These are phyloP conservation scores for Sequoia sempervirens DNA, from an alignment of 75 land plant genomes.

Conservation along the genomic window DNA sequence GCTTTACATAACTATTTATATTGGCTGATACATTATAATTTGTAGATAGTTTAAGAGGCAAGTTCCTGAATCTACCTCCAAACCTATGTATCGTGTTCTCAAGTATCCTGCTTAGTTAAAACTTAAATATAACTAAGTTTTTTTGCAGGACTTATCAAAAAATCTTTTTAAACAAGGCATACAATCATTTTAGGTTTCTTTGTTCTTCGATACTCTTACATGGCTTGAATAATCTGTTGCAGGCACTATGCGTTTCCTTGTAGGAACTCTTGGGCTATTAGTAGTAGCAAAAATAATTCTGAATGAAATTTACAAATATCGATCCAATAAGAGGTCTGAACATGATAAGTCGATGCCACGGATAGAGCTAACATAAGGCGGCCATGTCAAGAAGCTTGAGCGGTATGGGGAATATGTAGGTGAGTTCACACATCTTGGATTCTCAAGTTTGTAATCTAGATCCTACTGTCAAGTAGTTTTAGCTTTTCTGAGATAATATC, in stretches of 20 bases:
- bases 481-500: not conserved
- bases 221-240: not conserved
- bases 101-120: not conserved
- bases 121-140: not conserved
- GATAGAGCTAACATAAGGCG: not conserved
- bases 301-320: not conserved
- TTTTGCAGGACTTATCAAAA: not conserved
- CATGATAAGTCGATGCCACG: not conserved
- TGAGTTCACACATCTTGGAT: not conserved
- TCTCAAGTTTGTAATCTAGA: not conserved
- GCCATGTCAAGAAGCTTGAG: slow-evolving; percentile 3
- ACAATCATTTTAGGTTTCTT: not conserved
- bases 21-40: not conserved
- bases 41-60: not conserved
- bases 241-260: not conserved
- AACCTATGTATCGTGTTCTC: not conserved
- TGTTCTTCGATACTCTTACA: not conserved
- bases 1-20: no score
- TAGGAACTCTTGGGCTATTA: not conserved
- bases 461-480: not conserved
- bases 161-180: not conserved
- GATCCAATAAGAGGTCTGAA: not conserved
- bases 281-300: not conserved
- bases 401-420: slow-evolving; percentile 6
- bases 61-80: not conserved